Evolutionary conservation across 192 early-diverging fungal genomes (phyloP).

Genomic region (Lobulomyces angularis): DNA sequence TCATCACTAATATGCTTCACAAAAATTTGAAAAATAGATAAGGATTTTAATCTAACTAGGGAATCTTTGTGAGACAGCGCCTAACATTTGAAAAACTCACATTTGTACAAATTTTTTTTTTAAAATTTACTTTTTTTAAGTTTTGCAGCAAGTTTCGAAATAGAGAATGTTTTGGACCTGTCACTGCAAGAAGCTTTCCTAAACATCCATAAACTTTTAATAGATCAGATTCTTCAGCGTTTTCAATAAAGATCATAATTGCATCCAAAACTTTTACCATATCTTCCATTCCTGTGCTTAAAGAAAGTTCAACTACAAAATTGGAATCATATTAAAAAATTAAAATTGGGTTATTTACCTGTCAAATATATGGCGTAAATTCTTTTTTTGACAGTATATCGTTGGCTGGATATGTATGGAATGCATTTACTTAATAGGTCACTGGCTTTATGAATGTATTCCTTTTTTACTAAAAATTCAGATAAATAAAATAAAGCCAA

Average conservation of each 20-base stretch:
- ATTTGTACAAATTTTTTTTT: neutral
- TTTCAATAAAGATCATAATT: conserved; percentile 28
- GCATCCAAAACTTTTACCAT: conserved; percentile 30
- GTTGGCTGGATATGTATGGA: conserved; percentile 29
- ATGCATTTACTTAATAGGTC: conserved; percentile 26
- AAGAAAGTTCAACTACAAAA: conserved; percentile 26
- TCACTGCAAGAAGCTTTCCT: conserved; percentile 20
- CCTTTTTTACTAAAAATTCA: conserved; percentile 28
- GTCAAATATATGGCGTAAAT: conserved; percentile 25
- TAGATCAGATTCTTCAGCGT: conserved; percentile 15
- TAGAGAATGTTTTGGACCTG: conserved; percentile 30
- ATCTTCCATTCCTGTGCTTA: conserved; percentile 31
- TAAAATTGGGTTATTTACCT: conserved; percentile 13
- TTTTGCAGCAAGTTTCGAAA: conserved; percentile 30
- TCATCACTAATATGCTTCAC: conserved; percentile 26
- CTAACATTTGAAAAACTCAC: neutral
- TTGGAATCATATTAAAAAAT: conserved; percentile 2
- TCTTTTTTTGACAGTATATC: conserved; percentile 24
- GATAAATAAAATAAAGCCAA: conserved; percentile 35
- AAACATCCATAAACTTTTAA: conserved; percentile 28
- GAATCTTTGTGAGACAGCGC: conserved; percentile 15
- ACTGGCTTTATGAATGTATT: conserved; percentile 27
- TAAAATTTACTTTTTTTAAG: conserved; percentile 24
- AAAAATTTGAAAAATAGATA: conserved; percentile 31
- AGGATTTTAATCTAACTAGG: conserved; percentile 16